Percentiles rank a stretch among this genome's conserved stretches.
These are phyloP conservation scores for Euphorbia tirucalli DNA, from an alignment of 345 rosid genomes.

Conservation along the genomic window DNA sequence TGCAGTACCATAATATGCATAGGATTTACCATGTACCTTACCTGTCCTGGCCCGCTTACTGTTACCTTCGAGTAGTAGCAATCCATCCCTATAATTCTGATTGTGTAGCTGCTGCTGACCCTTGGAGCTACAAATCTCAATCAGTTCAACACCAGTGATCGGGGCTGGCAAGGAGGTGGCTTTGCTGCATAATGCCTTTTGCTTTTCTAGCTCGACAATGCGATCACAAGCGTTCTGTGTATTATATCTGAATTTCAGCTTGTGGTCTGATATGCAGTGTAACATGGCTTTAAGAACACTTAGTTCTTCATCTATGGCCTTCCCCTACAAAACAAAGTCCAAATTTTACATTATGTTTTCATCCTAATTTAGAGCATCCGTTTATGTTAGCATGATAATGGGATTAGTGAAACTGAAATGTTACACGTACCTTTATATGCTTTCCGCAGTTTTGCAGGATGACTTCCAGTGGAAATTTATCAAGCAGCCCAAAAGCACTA, in stretches of 20 bases:
- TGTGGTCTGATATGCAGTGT: constrained; percentile 23
- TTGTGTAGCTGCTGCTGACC: no score
- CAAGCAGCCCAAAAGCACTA: background rate
- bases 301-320: constrained; percentile 16
- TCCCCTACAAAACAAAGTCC: constrained; percentile 18
- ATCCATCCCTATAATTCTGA: no score
- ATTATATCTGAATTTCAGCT: constrained; percentile 13
- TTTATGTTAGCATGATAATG: background rate
- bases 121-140: no score
- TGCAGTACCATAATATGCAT: no score
- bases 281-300: constrained; percentile 13
- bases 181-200: no score
- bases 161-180: no score
- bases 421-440: background rate
- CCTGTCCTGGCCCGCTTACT: no score
- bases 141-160: no score
- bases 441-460: constrained; percentile 20
- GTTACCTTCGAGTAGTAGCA: no score
- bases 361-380: background rate
- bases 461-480: constrained; percentile 11
- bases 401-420: no score
- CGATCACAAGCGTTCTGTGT: background rate
- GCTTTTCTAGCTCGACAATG: constrained; percentile 12
- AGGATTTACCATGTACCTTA: no score
- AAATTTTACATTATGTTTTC: no score